These are phyloP conservation scores for Schrenkiella parvula DNA, from an alignment of 345 rosid genomes.

Conservation along the genomic window DNA sequence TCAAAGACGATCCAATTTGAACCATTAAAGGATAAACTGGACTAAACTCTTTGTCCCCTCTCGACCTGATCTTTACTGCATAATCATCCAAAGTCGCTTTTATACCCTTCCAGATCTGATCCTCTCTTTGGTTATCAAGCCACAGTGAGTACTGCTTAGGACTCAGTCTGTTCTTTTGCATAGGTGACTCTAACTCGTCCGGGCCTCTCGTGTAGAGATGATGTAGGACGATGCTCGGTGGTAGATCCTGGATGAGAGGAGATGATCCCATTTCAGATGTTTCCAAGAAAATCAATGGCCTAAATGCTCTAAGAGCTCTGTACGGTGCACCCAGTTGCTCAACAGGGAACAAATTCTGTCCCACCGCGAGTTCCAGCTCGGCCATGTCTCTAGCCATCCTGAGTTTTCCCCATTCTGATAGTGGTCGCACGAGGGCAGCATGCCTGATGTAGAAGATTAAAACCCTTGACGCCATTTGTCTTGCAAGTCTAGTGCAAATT, in stretches of 20 bases:
- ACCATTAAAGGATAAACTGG: conserved; percentile 96
- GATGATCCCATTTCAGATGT: conserved; percentile 77
- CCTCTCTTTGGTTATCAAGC: conserved; percentile 94
- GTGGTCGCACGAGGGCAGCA: conserved; percentile 91
- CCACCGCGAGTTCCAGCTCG: conserved; percentile 91
- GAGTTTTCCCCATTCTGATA: conserved; percentile 95
- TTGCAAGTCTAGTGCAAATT: conserved; percentile 86
- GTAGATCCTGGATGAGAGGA: conserved; percentile 86
- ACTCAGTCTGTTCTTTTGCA: conserved; percentile 83
- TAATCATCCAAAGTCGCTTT: conserved; percentile 97
- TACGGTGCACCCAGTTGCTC: conserved; percentile 96
- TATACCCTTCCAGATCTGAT: conserved; percentile 96
- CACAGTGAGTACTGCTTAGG: conserved; percentile 84
- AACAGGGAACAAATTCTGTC: conserved; percentile 92
- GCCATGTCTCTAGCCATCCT: conserved; percentile 99
- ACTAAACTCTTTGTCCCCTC: conserved; percentile 97
- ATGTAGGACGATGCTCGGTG: conserved; percentile 79
- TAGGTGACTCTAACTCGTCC: conserved; percentile 77
- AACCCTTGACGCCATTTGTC: conserved; percentile 87
- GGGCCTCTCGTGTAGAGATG: conserved; percentile 96
- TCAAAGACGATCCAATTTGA: conserved; percentile 70
- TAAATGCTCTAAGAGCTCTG: conserved; percentile 91
- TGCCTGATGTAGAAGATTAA: conserved; percentile 86
- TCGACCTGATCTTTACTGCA: conserved; percentile 62
- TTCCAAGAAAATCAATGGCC: conserved; percentile 91